Evolutionary conservation across 306 rosid species (phyloP).

Genomic region (Vachellia pachyceras): DNA sequence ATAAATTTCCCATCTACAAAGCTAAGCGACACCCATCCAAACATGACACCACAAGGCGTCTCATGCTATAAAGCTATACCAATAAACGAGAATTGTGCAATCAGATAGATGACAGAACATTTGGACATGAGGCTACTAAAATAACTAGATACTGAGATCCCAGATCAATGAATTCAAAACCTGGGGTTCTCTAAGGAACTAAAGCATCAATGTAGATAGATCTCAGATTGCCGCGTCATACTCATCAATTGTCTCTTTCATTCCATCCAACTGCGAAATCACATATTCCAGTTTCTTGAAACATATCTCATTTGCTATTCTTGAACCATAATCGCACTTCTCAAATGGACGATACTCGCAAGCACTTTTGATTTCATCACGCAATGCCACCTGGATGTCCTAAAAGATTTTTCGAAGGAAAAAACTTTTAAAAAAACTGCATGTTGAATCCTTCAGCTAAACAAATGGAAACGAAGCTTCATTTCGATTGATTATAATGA

Average conservation of each 20-base stretch:
- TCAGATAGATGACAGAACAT: background rate
- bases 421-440: background rate
- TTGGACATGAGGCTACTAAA: background rate
- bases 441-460: constrained; percentile 7
- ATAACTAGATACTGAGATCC: background rate
- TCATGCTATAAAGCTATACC: background rate
- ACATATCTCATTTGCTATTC: constrained; percentile 84
- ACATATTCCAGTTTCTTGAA: constrained; percentile 75
- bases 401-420: constrained; percentile 21
- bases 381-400: constrained; percentile 90
- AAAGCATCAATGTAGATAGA: background rate
- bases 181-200: background rate
- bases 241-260: constrained; percentile 71
- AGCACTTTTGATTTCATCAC: constrained; percentile 89
- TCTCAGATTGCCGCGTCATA: constrained; percentile 58
- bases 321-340: constrained; percentile 85
- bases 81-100: background rate
- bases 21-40: background rate
- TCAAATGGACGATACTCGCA: constrained; percentile 95
- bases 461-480: background rate
- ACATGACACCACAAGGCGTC: background rate
- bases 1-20: background rate
- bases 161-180: background rate
- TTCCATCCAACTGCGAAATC: constrained; percentile 69
- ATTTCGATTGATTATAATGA: constrained; percentile 17